Conservation (phyloP, 164 flowering plant species). For the Warburgia ugandensis region DNA sequence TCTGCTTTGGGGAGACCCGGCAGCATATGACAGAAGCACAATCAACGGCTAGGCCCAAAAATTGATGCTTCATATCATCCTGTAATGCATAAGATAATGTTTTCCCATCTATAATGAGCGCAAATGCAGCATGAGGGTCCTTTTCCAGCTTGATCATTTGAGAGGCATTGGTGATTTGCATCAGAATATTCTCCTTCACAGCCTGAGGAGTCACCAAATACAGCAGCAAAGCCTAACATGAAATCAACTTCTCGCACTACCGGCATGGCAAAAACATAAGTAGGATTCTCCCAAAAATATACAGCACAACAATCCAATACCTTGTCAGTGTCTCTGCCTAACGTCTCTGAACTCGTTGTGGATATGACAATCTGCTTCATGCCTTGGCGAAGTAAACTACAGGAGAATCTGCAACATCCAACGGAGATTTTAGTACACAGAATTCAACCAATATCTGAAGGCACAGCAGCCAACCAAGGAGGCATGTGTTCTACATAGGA, state of each 20-base stretch:
- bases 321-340: conserved; percentile 40
- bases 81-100: conserved; percentile 65
- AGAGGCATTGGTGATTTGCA: conserved; percentile 74
- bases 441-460: too few relatives aligned
- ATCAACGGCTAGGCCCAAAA: conserved; percentile 72
- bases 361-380: conserved; percentile 86
- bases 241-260: conserved; percentile 11
- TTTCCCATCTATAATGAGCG: conserved; percentile 92
- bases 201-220: conserved; percentile 46
- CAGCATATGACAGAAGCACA: conserved; percentile 99
- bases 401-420: conserved; percentile 62
- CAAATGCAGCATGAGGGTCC: conserved; percentile 97
- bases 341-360: conserved; percentile 18
- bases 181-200: conserved; percentile 59
- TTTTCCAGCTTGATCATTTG: conserved; percentile 85
- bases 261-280: not conserved
- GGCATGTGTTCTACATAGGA: too few relatives aligned
- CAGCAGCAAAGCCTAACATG: conserved; percentile 18
- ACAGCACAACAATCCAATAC: conserved; percentile 26
- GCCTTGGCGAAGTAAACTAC: conserved; percentile 94
- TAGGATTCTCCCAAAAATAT: not conserved
- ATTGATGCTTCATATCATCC: conserved; percentile 75
- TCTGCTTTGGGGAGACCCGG: conserved; percentile 98
- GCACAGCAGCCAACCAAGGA: too few relatives aligned
- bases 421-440: not conserved